phyloP scores from a whole-genome alignment of 1,284 basidiomycete genomes.

The Ceratobasidium sp. region DNA sequence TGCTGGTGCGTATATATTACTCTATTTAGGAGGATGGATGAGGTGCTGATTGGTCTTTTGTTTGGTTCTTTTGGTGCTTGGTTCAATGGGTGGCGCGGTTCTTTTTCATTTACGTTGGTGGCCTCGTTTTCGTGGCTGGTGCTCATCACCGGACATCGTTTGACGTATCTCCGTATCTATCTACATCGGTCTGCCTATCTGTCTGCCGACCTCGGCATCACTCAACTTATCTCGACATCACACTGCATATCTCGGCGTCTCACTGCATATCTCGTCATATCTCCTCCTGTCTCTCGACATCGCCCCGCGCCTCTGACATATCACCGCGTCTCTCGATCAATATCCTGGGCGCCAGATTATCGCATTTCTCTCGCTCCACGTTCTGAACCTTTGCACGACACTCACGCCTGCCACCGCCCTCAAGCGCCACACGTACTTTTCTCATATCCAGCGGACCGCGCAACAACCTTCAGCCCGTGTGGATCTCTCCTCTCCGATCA shows the following conservation, averaged over 20 bases:
- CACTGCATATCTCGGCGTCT: neutral
- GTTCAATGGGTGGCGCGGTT: neutral
- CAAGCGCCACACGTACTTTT: slow-evolving; percentile 60
- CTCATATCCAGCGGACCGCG: slow-evolving; percentile 31
- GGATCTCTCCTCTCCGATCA: slow-evolving; percentile 48
- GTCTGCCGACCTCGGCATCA: too few species aligned
- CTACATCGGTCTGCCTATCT: too few species aligned
- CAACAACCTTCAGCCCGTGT: slow-evolving; percentile 37
- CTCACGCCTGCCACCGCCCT: slow-evolving; percentile 79
- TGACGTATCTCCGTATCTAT: too few species aligned
- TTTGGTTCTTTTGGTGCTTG: slow-evolving; percentile 50
- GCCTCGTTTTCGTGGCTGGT: slow-evolving; percentile 24
- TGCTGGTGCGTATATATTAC: slow-evolving; percentile 67
- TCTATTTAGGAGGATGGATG: slow-evolving; percentile 5
- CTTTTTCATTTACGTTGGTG: neutral
- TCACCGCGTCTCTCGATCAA: too few species aligned
- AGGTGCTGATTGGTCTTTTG: slow-evolving; percentile 12
- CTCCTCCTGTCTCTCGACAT: slow-evolving; percentile 18
- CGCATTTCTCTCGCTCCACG: slow-evolving; percentile 88
- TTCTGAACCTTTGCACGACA: slow-evolving; percentile 93
- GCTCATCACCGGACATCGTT: too few species aligned
- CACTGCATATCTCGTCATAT: slow-evolving; percentile 7
- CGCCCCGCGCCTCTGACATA: too few species aligned
- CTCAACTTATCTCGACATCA: too few species aligned
- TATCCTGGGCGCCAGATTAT: slow-evolving; percentile 68